Percentiles rank a stretch among this genome's conserved stretches.
Evolutionary conservation across 305 asterid species (phyloP).

Genomic region (Stenogyne calaminthoides): DNA sequence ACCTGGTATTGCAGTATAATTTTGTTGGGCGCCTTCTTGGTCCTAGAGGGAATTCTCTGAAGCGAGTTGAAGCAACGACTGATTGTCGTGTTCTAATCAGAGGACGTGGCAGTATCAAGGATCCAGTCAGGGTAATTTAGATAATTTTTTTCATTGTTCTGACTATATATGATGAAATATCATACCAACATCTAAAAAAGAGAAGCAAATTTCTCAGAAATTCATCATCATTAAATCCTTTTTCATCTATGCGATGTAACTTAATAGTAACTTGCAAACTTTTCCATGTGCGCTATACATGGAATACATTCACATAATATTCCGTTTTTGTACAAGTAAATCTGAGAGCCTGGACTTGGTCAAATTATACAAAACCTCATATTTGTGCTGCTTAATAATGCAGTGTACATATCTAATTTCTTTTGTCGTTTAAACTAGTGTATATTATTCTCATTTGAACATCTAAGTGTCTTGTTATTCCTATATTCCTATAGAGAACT

Average conservation of each 20-base stretch:
- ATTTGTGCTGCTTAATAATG: background rate
- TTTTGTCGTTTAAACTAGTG: background rate
- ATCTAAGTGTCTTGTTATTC: background rate
- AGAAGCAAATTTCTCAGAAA: background rate
- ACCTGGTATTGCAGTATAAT: constrained; percentile 66
- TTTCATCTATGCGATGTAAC: background rate
- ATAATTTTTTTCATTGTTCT: constrained; percentile 1
- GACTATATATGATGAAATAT: constrained; percentile 9
- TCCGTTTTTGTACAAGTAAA: background rate
- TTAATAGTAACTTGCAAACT: background rate
- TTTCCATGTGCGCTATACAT: background rate
- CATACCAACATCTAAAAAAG: constrained; percentile 1
- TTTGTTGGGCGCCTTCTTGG: constrained; percentile 99
- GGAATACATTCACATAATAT: background rate
- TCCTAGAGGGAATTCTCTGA: constrained; percentile 98
- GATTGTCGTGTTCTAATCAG: constrained; percentile 97
- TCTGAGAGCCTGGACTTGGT: background rate
- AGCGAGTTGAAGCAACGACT: constrained; percentile 93
- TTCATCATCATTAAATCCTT: background rate
- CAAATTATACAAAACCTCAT: background rate
- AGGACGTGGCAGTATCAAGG: constrained; percentile 98
- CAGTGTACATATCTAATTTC: background rate
- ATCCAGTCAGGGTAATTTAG: constrained; percentile 74
- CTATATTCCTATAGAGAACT: background rate
- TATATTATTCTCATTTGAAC: background rate